Evolutionary conservation across 1,139 yeast genomes (phyloP).

Genomic region (Pichia sp.): DNA sequence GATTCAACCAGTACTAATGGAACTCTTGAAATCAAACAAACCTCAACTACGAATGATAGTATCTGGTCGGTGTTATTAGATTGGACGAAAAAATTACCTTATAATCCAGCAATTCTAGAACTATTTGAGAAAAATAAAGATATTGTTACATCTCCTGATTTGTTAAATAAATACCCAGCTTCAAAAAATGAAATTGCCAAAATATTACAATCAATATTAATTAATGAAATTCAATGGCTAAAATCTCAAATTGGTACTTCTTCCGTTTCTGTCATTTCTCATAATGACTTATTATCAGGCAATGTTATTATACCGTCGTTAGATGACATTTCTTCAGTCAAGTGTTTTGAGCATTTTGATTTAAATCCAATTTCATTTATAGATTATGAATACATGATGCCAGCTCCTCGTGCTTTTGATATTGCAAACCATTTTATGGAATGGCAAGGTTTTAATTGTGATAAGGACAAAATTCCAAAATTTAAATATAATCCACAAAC

Average conservation of each 20-base stretch:
- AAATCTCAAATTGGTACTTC: conserved; percentile 33
- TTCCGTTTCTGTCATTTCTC: conserved; percentile 58
- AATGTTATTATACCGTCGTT: conserved; percentile 53
- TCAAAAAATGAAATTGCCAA: not conserved
- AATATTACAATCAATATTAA: conserved; percentile 31
- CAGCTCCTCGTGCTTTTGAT: conserved; percentile 77
- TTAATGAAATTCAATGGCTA: conserved; percentile 52
- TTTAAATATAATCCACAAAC: conserved; percentile 30
- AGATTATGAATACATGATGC: conserved; percentile 76
- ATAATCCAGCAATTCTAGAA: conserved; percentile 36
- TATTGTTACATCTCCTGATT: conserved; percentile 17
- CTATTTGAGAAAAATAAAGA: conserved; percentile 36
- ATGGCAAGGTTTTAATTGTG: conserved; percentile 82
- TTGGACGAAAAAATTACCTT: conserved; percentile 60
- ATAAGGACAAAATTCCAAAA: conserved; percentile 50
- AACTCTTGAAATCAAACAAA: conserved; percentile 10
- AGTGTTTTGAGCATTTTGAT: not conserved
- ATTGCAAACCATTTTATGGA: conserved; percentile 82
- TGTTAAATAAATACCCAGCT: not conserved
- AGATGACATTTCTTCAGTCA: not conserved
- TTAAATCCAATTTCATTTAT: conserved; percentile 41
- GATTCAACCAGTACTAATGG: conserved; percentile 8
- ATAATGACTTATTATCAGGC: conserved; percentile 68
- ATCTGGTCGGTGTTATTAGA: conserved; percentile 55
- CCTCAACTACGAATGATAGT: conserved; percentile 24